Percentiles rank a stretch among this genome's conserved stretches.
Evolutionary conservation across 148 eudicot species (phyloP).

Genomic region (Chenopodium suecicum): DNA sequence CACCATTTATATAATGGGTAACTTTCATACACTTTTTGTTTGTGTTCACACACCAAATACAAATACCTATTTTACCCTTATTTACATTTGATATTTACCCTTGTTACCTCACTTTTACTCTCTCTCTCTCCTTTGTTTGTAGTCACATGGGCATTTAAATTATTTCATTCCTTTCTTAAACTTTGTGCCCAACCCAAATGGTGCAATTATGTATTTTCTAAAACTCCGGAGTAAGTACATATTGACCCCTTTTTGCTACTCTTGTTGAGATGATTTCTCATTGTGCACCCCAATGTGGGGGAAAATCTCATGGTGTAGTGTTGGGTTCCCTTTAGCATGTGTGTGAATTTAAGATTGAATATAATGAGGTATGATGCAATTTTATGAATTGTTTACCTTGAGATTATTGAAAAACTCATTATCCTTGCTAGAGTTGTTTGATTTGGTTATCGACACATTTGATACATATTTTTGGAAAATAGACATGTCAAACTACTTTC

Average conservation of each 20-base stretch:
- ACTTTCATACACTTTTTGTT: too few species aligned
- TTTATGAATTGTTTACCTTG: neutral
- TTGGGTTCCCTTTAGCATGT: neutral
- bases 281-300: neutral
- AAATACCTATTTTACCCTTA: too few species aligned
- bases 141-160: too few species aligned
- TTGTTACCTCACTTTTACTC: too few species aligned
- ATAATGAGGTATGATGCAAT: neutral
- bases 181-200: too few species aligned
- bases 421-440: neutral
- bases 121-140: too few species aligned
- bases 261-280: neutral
- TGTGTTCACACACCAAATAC: too few species aligned
- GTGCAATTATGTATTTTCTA: too few species aligned
- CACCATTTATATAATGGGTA: too few species aligned
- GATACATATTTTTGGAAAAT: neutral
- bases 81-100: too few species aligned
- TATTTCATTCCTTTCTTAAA: too few species aligned
- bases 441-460: neutral
- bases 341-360: neutral
- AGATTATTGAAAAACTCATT: neutral
- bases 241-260: neutral
- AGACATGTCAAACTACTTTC: neutral
- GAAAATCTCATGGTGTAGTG: neutral
- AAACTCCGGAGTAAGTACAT: too few species aligned